Evolutionary conservation across 345 rosid species (phyloP).

Genomic region (Heritiera fomes): DNA sequence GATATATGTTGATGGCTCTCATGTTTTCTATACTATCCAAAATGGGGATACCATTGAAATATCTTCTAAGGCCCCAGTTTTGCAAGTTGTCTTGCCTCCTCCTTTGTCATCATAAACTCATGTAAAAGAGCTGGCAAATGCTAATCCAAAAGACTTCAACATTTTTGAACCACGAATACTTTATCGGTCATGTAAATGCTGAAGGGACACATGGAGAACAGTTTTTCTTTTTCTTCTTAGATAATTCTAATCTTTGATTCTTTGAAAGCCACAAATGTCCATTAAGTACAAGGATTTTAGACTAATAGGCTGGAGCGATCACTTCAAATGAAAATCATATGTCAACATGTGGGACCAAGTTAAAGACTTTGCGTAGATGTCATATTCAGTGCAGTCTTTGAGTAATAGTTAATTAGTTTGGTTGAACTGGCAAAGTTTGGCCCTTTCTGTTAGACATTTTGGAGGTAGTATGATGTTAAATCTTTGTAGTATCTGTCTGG

Average conservation of each 20-base stretch:
- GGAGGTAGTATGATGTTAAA: neutral
- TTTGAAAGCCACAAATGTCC: neutral
- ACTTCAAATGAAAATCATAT: neutral
- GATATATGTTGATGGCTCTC: constrained; percentile 79
- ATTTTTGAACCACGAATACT: neutral
- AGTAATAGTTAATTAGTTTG: neutral
- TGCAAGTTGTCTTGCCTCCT: constrained; percentile 65
- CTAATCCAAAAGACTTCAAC: neutral
- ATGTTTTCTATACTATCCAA: constrained; percentile 47
- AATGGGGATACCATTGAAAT: constrained; percentile 60
- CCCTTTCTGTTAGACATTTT: neutral
- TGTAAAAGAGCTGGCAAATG: constrained; percentile 8
- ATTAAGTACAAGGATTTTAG: neutral
- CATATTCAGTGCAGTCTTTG: neutral
- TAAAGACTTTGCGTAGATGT: neutral
- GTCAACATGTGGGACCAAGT: neutral
- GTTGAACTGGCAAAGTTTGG: neutral
- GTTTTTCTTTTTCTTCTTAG: neutral
- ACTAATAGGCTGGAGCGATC: neutral
- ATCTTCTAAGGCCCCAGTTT: constrained; percentile 64
- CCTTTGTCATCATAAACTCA: constrained; percentile 23
- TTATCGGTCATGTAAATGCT: constrained; percentile 8
- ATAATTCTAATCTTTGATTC: constrained; percentile 1
- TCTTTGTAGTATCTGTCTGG: neutral
- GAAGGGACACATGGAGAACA: neutral